A percentile compares a stretch with the other conserved stretches of the same genome.
These are phyloP conservation scores for Seminavis robusta DNA, from an alignment of 108 stramenopile species.

Conservation along the genomic window DNA sequence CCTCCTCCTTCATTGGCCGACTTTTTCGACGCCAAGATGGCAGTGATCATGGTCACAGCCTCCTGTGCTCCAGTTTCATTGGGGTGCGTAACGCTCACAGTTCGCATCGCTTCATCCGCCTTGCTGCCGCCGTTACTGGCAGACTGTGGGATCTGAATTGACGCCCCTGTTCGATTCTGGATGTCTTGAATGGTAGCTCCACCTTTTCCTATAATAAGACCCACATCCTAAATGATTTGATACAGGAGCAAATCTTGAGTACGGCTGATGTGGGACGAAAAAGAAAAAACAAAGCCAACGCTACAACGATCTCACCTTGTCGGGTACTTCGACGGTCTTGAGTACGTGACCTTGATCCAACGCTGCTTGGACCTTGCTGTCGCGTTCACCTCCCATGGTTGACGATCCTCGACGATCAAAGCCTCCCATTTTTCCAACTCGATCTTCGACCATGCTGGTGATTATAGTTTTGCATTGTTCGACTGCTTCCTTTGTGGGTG, in stretches of 20 bases:
- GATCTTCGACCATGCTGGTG: conserved; percentile 64
- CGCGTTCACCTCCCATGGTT: conserved; percentile 27
- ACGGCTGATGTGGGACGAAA: too few relatives aligned
- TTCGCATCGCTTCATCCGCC: conserved; percentile 59
- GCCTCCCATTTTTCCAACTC: conserved; percentile 12
- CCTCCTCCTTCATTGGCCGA: conserved; percentile 17
- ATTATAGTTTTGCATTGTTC: conserved; percentile 75
- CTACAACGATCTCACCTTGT: too few relatives aligned
- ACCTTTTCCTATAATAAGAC: conserved; percentile 96
- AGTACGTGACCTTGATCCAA: conserved; percentile 66
- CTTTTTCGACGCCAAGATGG: conserved; percentile 7
- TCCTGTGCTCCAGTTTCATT: conserved; percentile 65
- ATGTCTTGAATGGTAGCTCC: conserved; percentile 90
- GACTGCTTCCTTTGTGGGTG: conserved; percentile 60
- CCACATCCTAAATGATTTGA: too few relatives aligned
- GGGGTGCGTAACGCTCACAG: conserved; percentile 82
- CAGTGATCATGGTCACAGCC: conserved; percentile 49
- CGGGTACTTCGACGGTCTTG: conserved; percentile 79
- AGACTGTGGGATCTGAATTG: conserved; percentile 91
- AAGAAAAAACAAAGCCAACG: too few relatives aligned
- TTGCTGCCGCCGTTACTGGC: conserved; percentile 59
- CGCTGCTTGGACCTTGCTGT: conserved; percentile 67
- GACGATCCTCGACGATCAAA: not conserved
- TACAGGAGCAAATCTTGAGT: too few relatives aligned
- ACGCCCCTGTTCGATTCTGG: conserved; percentile 87